These are phyloP conservation scores for Corchorus capsularis DNA, from an alignment of 345 rosid species.

Conservation along the genomic window DNA sequence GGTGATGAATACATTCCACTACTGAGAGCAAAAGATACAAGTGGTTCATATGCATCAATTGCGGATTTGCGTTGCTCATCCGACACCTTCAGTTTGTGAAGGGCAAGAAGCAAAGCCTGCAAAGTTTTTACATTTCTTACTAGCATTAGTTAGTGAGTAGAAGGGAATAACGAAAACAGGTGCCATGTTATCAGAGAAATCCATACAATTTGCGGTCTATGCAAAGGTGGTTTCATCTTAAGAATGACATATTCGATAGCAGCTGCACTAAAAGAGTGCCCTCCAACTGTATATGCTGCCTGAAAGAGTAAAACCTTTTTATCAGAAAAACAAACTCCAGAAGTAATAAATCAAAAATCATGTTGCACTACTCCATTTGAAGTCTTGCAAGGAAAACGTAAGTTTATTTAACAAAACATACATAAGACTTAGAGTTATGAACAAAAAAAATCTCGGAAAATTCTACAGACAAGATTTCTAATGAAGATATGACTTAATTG, in stretches of 20 bases:
- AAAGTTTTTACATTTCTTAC: conserved; percentile 13
- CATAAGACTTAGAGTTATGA: conserved; percentile 4
- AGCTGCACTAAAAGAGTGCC: conserved; percentile 82
- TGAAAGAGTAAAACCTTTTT: conserved; percentile 29
- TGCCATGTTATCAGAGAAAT: not conserved
- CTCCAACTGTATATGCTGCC: conserved; percentile 96
- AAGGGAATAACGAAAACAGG: conserved; percentile 16
- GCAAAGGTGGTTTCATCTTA: conserved; percentile 88
- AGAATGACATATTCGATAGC: conserved; percentile 72
- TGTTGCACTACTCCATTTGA: not conserved
- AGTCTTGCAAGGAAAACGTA: not conserved
- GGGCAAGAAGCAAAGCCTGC: conserved; percentile 87
- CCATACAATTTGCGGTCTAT: conserved; percentile 82
- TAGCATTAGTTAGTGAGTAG: conserved; percentile 1
- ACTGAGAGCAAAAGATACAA: conserved; percentile 80
- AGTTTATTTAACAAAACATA: not conserved
- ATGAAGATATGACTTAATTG: not conserved
- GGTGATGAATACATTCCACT: conserved; percentile 93
- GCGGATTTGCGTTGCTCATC: conserved; percentile 71
- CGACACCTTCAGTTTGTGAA: conserved; percentile 77
- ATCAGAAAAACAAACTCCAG: not conserved
- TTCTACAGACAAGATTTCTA: not conserved
- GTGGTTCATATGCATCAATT: conserved; percentile 60
- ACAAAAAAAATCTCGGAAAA: conserved; percentile 5
- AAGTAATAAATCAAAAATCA: not conserved